Evolutionary conservation across 2,329 filamentous ascomycete genomes (phyloP).

Genomic region (Paracamarosporium sp.): DNA sequence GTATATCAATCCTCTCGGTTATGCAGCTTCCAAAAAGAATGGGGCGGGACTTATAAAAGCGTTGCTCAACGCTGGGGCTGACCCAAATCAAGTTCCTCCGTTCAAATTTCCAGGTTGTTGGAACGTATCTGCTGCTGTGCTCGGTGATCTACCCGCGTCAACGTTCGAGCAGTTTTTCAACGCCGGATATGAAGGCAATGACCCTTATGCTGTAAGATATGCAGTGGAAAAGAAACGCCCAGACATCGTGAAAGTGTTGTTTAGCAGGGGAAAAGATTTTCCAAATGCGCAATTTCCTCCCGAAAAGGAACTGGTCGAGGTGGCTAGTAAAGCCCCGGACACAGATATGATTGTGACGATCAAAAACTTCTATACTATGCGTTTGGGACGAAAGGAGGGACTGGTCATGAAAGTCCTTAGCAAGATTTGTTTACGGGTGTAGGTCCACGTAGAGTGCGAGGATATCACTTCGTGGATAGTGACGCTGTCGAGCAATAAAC

Average conservation of each 20-base stretch:
- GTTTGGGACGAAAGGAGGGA: too few relatives aligned
- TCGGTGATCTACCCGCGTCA: background rate
- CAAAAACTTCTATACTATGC: too few relatives aligned
- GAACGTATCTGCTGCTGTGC: conserved; percentile 12
- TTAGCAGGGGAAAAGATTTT: conserved; percentile 2
- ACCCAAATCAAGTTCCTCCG: conserved; percentile 9
- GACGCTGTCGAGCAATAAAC: too few relatives aligned
- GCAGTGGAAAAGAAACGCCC: conserved; percentile 10
- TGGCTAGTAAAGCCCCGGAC: too few relatives aligned
- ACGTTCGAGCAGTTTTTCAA: conserved; percentile 15
- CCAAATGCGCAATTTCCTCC: conserved; percentile 3
- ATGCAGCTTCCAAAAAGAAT: conserved; percentile 7
- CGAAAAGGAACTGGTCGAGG: conserved; percentile 7
- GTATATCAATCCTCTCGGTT: conserved; percentile 4
- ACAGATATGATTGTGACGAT: too few relatives aligned
- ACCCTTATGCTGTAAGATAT: conserved; percentile 1
- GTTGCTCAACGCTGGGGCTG: conserved; percentile 15
- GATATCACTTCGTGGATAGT: too few relatives aligned
- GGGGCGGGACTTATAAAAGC: conserved; percentile 11
- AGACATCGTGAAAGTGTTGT: conserved; percentile 10
- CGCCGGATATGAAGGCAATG: conserved; percentile 10
- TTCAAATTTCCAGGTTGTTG: conserved; percentile 5
- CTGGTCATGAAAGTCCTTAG: too few relatives aligned
- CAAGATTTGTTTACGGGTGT: too few relatives aligned
- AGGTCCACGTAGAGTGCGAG: too few relatives aligned